A percentile compares a stretch with the other conserved stretches of the same genome.
These are phyloP conservation scores for Senna tora DNA, from an alignment of 306 rosid genomes.

Conservation along the genomic window DNA sequence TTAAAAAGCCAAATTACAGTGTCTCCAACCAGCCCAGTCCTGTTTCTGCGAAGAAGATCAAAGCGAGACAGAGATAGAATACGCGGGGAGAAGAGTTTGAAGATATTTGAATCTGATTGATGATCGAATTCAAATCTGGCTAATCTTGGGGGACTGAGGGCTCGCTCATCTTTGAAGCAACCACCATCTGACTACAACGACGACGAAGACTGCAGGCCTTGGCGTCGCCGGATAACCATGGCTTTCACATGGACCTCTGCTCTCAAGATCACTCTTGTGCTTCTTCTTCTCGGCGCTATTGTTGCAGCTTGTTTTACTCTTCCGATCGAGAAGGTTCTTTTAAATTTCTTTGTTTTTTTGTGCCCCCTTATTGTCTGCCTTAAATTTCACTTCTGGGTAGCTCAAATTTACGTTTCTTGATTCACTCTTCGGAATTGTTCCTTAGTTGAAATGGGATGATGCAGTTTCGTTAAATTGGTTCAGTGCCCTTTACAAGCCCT, in stretches of 20 bases:
- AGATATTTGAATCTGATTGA: neutral
- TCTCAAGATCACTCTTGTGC: constrained; percentile 56
- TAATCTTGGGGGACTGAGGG: constrained; percentile 52
- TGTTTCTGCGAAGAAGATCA: neutral
- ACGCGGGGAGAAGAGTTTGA: neutral
- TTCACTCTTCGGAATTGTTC: neutral
- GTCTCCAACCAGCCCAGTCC: too few species aligned
- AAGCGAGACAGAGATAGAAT: neutral
- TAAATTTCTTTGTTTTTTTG: neutral
- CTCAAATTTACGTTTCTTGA: neutral
- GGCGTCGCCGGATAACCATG: constrained; percentile 60
- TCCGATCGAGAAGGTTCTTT: constrained; percentile 75
- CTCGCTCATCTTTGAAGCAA: constrained; percentile 55
- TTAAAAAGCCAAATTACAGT: neutral
- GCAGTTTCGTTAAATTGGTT: constrained; percentile 22
- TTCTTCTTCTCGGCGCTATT: constrained; percentile 56
- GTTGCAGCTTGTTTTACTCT: constrained; percentile 63
- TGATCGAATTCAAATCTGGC: constrained; percentile 48
- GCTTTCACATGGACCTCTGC: constrained; percentile 55
- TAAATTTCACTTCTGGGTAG: constrained; percentile 28
- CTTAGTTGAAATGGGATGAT: constrained; percentile 17
- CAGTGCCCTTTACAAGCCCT: neutral
- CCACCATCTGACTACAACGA: constrained; percentile 30
- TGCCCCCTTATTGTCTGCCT: neutral
- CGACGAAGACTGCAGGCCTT: constrained; percentile 53